Base-by-base conservation (phyloP, 495 filamentous ascomycete genomes). In the Aspergillus nanangensis region DNA sequence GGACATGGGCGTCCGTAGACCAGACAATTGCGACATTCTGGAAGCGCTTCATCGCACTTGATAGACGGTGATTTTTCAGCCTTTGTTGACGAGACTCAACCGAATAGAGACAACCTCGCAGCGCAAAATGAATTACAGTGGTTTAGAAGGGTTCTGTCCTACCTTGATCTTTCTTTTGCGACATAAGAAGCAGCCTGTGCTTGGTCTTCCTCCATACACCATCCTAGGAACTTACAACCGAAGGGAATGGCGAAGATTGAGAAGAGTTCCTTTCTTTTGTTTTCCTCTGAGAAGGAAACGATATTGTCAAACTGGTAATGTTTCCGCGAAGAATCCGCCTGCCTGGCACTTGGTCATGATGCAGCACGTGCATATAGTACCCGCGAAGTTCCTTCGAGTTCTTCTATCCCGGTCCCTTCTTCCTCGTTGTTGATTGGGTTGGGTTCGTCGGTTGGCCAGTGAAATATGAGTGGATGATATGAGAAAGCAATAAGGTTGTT, bases 111-210 rank as follows among this genome's bases (percentile, higher is more conserved):
- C 29, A 41, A 38, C 47, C 4, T 41, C 37, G 49, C 41, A 43
- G 33, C 20, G 18, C 18, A 32, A 3, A n/a, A n/a, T n/a, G n/a
- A n/a, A n/a, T n/a, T n/a, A n/a, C n/a, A n/a, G n/a, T n/a, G n/a
- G n/a, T n/a, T n/a, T n/a, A n/a, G n/a, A n/a, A 25, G 42, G 45
- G 29, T 44, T 19, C 38, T 20, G 38, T 57, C 57, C 50, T 66
- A 72, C 70, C 69, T 72, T 74, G 48, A 74, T 72, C 55, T 72
- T 74, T 41, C 69, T 62, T 45, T 65, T 70, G 51, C 70, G 70
- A 56, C 70, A 74, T 51, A 71, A 50, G 56, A 70, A 53, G 62
- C 70, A 74, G 53, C 70, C 70, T 22, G 66, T 71, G 52, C 70
- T 74, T 19, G 69, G 67, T 38, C 67, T 72, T 9, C 67, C 70